Evolutionary conservation across 2,329 filamentous ascomycete genomes (phyloP).

Genomic region (Ascochyta lentis): DNA sequence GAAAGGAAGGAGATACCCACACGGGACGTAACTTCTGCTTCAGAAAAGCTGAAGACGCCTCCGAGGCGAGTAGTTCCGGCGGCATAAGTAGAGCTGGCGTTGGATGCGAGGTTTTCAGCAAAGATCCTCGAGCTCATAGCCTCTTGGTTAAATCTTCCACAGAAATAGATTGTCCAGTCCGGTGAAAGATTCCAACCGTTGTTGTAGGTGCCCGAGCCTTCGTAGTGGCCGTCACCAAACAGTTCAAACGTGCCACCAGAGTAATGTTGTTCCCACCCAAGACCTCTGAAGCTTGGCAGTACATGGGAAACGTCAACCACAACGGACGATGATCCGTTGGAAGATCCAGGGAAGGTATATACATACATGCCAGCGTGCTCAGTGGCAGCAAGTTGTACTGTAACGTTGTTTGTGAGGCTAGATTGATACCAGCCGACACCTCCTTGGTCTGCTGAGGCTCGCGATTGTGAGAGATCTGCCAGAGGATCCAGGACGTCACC

Average conservation of each 20-base stretch:
- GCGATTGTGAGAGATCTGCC: slow-evolving; percentile 60
- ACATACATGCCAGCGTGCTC: slow-evolving; percentile 64
- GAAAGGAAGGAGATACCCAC: slow-evolving; percentile 76
- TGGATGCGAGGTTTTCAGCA: slow-evolving; percentile 32
- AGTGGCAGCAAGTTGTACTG: slow-evolving; percentile 65
- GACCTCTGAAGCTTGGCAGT: slow-evolving; percentile 66
- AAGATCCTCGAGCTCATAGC: slow-evolving; percentile 43
- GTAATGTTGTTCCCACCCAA: slow-evolving; percentile 68
- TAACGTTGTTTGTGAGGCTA: slow-evolving; percentile 60
- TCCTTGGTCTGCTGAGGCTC: slow-evolving; percentile 59
- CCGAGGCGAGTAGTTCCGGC: slow-evolving; percentile 44
- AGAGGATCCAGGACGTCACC: slow-evolving; percentile 58
- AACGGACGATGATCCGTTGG: slow-evolving; percentile 50
- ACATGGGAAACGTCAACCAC: slow-evolving; percentile 70
- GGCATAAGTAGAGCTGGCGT: slow-evolving; percentile 27
- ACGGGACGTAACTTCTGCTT: slow-evolving; percentile 59
- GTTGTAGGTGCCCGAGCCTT: slow-evolving; percentile 67
- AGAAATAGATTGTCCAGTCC: slow-evolving; percentile 69
- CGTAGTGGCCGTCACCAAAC: slow-evolving; percentile 61
- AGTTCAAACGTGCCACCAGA: slow-evolving; percentile 65
- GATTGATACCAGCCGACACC: slow-evolving; percentile 69
- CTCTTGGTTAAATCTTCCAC: slow-evolving; percentile 63
- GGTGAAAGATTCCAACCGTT: slow-evolving; percentile 71
- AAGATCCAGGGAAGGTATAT: slow-evolving; percentile 61
- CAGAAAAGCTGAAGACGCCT: slow-evolving; percentile 62